A percentile compares a stretch with the other conserved stretches of the same genome.
phyloP scores from a whole-genome alignment of 2,329 filamentous ascomycete genomes.

The Elsinoe fawcettii region DNA sequence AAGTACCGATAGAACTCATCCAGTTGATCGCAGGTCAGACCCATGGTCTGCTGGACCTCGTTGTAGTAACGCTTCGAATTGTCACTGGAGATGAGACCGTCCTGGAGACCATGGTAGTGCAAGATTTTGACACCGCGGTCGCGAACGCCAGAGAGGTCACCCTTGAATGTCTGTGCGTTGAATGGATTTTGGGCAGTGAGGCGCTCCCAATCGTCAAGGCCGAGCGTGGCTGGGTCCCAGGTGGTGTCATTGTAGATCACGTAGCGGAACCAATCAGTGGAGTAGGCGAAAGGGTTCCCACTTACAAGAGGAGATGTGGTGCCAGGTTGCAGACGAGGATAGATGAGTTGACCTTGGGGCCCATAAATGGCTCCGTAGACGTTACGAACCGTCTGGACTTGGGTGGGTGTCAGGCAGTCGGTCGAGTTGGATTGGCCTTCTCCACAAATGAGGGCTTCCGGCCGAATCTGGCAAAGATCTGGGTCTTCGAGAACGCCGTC shows the following conservation, averaged over 20 bases:
- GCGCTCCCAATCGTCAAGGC: slow-evolving; percentile 35
- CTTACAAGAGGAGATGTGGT: slow-evolving; percentile 38
- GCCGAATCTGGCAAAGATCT: slow-evolving; percentile 36
- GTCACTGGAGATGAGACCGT: slow-evolving; percentile 38
- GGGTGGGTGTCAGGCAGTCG: slow-evolving; percentile 38
- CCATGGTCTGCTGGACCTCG: slow-evolving; percentile 35
- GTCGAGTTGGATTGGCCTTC: slow-evolving; percentile 26
- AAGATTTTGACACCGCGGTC: slow-evolving; percentile 40
- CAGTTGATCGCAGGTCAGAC: slow-evolving; percentile 23
- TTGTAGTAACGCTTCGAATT: slow-evolving; percentile 44
- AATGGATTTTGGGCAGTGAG: slow-evolving; percentile 31
- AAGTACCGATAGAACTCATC: slow-evolving; percentile 44
- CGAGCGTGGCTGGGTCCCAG: slow-evolving; percentile 36
- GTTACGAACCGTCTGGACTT: slow-evolving; percentile 38
- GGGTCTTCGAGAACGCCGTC: slow-evolving; percentile 45
- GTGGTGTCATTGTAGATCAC: slow-evolving; percentile 40
- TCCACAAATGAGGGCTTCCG: slow-evolving; percentile 33
- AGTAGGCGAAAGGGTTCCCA: slow-evolving; percentile 26
- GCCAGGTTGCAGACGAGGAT: slow-evolving; percentile 45
- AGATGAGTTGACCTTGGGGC: slow-evolving; percentile 40
- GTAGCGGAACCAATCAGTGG: slow-evolving; percentile 44
- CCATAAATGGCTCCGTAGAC: slow-evolving; percentile 38
- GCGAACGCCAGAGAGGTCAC: slow-evolving; percentile 33
- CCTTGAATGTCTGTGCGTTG: slow-evolving; percentile 30
- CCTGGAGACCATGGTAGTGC: slow-evolving; percentile 36